Conservation (phyloP, 2,329 filamentous ascomycete genomes). For the Hypoxylon sp. region DNA sequence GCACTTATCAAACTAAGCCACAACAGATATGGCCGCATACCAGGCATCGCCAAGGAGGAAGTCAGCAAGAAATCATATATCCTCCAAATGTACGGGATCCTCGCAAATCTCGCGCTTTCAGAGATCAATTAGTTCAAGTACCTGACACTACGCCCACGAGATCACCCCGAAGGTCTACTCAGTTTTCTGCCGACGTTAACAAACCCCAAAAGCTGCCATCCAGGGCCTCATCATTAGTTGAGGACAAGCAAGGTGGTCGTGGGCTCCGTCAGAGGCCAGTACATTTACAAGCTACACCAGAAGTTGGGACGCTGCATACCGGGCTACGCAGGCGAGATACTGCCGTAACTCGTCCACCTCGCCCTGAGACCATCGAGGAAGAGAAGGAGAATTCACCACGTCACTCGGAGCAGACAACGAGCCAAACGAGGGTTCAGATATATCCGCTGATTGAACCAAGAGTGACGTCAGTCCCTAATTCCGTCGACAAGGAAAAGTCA, state of each 20-base stretch:
- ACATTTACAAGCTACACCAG: constrained; percentile 11
- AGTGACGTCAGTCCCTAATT: constrained; percentile 6
- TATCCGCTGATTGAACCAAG: constrained; percentile 7
- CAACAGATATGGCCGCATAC: constrained; percentile 28
- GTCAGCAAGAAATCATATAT: constrained; percentile 14
- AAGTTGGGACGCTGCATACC: constrained; percentile 24
- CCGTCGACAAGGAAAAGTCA: constrained; percentile 18
- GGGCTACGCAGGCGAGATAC: constrained; percentile 41
- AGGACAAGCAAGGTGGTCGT: constrained; percentile 29
- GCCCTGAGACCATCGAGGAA: constrained; percentile 45
- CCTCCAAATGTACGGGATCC: constrained; percentile 16
- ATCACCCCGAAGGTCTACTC: constrained; percentile 15
- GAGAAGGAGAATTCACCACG: constrained; percentile 40
- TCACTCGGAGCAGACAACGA: constrained; percentile 6
- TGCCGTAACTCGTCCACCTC: constrained; percentile 33
- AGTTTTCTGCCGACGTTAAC: constrained; percentile 25
- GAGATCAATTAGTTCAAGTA: constrained; percentile 9
- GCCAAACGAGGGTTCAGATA: constrained; percentile 15
- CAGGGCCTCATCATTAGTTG: constrained; percentile 19
- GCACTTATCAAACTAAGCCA: constrained; percentile 1
- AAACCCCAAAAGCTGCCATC: constrained; percentile 33
- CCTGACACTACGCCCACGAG: constrained; percentile 34
- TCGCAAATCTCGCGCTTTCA: constrained; percentile 9
- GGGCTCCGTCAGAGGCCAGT: constrained; percentile 20
- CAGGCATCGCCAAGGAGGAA: constrained; percentile 34